Percentiles rank a stretch among this genome's conserved stretches.
These are phyloP conservation scores for Talaromyces sp. DNA, from an alignment of 2,329 filamentous ascomycete genomes.

Conservation along the genomic window DNA sequence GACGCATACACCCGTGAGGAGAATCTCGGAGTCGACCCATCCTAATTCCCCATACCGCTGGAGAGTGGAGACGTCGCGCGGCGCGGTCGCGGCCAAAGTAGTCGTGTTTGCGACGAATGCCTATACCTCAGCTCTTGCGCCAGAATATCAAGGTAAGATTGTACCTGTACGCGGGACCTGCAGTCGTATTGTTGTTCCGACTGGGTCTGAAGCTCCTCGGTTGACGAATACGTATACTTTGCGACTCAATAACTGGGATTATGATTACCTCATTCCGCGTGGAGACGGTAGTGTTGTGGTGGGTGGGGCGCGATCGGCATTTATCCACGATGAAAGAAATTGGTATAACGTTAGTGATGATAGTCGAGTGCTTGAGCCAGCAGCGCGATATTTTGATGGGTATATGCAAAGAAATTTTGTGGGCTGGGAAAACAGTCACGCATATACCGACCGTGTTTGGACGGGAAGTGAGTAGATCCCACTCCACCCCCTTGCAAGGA, in stretches of 20 bases:
- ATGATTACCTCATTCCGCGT: constrained; percentile 68
- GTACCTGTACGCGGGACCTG: constrained; percentile 70
- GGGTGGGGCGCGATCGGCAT: constrained; percentile 60
- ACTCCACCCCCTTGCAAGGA: background rate
- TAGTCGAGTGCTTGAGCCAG: constrained; percentile 51
- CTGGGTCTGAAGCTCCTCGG: constrained; percentile 25
- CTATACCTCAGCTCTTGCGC: constrained; percentile 77
- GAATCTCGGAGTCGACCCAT: constrained; percentile 28
- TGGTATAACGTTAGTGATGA: constrained; percentile 55
- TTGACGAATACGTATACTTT: constrained; percentile 61
- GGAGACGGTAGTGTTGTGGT: constrained; percentile 61
- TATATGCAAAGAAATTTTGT: constrained; percentile 43
- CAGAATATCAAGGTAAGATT: constrained; percentile 69
- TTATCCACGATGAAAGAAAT: constrained; percentile 29
- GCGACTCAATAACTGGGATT: constrained; percentile 59
- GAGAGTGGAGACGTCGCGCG: constrained; percentile 68
- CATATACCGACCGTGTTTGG: constrained; percentile 37
- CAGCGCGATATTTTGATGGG: constrained; percentile 42
- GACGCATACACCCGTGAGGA: constrained; percentile 53
- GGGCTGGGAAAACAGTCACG: constrained; percentile 40
- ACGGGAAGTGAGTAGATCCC: constrained; percentile 35
- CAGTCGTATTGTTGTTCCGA: constrained; percentile 34
- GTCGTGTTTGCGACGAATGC: constrained; percentile 82
- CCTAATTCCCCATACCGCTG: constrained; percentile 46
- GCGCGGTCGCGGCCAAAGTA: constrained; percentile 62